Evolutionary conservation across 805 yeast species (phyloP).

Genomic region (Cyberlindnera samutprakarnensis): DNA sequence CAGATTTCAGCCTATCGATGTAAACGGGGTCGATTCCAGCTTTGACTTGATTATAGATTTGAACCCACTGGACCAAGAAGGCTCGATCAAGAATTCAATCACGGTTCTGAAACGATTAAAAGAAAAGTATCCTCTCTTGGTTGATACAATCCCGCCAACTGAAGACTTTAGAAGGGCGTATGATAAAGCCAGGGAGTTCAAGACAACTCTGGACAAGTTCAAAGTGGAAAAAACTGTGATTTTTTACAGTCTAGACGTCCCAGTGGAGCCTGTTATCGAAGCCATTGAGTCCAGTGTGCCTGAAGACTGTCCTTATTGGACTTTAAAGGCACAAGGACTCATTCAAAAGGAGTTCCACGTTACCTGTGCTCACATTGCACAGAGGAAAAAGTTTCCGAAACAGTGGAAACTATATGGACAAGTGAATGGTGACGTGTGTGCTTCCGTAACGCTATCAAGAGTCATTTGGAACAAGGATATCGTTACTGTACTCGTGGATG

Average conservation of each 20-base stretch:
- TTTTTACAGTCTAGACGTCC: too few species aligned
- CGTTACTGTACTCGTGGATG: slow-evolving; percentile 45
- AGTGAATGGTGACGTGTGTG: slow-evolving; percentile 14
- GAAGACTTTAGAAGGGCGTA: slow-evolving; percentile 40
- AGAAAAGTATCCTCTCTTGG: slow-evolving; percentile 35
- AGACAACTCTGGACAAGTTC: slow-evolving; percentile 42
- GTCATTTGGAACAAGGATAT: slow-evolving; percentile 45
- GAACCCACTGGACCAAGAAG: too few species aligned
- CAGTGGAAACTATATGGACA: neutral
- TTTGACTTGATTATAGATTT: slow-evolving; percentile 66
- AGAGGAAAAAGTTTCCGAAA: too few species aligned
- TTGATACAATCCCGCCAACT: slow-evolving; percentile 34
- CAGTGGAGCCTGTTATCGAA: too few species aligned
- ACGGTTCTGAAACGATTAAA: slow-evolving; percentile 34
- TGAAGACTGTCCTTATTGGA: too few species aligned
- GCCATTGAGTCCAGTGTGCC: too few species aligned
- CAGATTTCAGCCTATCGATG: slow-evolving; percentile 53
- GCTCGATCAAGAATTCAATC: too few species aligned
- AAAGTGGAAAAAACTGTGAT: slow-evolving; percentile 11
- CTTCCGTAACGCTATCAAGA: slow-evolving; percentile 34
- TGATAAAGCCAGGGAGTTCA: slow-evolving; percentile 41
- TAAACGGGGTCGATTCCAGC: slow-evolving; percentile 47
- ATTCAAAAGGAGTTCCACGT: slow-evolving; percentile 57
- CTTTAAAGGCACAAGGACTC: slow-evolving; percentile 26
- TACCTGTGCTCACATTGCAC: slow-evolving; percentile 48